A percentile compares a stretch with the other conserved stretches of the same genome.
Conservation (phyloP, 2,329 filamentous ascomycete species). For the Nigrospora sphaerica region DNA sequence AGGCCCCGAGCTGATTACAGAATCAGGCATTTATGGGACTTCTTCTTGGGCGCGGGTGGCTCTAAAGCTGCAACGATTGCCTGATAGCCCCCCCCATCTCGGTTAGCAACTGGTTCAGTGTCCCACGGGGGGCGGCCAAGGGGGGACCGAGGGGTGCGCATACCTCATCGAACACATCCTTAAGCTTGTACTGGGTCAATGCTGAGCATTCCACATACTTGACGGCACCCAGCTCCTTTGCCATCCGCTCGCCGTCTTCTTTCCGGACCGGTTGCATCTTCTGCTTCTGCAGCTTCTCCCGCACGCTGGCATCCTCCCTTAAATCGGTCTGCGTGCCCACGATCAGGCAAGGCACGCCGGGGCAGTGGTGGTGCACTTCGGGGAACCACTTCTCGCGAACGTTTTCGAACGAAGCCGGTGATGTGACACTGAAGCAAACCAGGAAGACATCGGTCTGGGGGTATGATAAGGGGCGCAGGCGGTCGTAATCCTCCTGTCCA, state of each 20-base stretch:
- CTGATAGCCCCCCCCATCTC: constrained; percentile 36
- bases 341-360: constrained; percentile 93
- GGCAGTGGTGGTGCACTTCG: constrained; percentile 97
- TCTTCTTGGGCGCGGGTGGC: constrained; percentile 77
- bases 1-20: constrained; percentile 37
- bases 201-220: constrained; percentile 99
- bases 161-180: constrained; percentile 99
- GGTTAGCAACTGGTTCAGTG: not conserved
- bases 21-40: constrained; percentile 61
- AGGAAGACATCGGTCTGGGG: constrained; percentile 98
- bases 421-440: constrained; percentile 97
- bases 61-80: constrained; percentile 94
- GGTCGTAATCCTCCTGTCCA: constrained; percentile 98
- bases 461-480: constrained; percentile 91
- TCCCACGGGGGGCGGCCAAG: constrained; percentile 1
- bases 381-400: constrained; percentile 99
- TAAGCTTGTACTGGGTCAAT: constrained; percentile 94
- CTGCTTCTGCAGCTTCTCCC: constrained; percentile 89
- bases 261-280: constrained; percentile 91
- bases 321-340: constrained; percentile 97
- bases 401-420: constrained; percentile 97
- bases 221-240: constrained; percentile 92
- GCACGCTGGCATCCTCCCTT: constrained; percentile 77
- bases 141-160: constrained; percentile 16
- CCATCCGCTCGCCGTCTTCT: constrained; percentile 93